Evolutionary conservation across 208 protist species (phyloP), one percentile per base, ranked within the genome.

Genomic region (Wallacemonas collosoma): DNA sequence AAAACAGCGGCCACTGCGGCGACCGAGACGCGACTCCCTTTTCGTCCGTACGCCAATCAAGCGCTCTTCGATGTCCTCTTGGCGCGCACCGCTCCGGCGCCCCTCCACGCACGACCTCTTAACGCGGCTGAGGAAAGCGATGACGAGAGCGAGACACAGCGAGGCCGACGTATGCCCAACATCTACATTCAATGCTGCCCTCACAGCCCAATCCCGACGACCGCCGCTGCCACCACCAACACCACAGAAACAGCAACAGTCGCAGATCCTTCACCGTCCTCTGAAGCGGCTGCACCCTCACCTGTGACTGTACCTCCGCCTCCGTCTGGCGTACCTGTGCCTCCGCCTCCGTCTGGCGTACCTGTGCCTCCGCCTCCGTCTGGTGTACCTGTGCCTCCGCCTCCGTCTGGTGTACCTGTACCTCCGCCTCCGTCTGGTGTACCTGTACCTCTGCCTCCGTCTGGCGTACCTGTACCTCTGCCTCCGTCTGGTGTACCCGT

Each of bases 161-260:
- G 17, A 35, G 51, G 26, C 26, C 17, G 26, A 40, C 54, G 53
- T 12, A 14, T 72, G 40, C 71, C 76, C 14, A 68, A 79, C 44
- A 86, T 86, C 41, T 70, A 72, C 44, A 77, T 86, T 12, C 73
- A 86, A 35, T 86, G 76, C 76, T 69, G 64, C 48, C 36, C 50
- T 8, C 64, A 58, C 26, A 14, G 38, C 26, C 12, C 6, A 68
- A 48, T 26, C 64, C 53, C 39, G 12, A 40, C 40, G n/a, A 43
- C 55, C 8, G 5, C 51, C 12, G 35, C 50, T 12, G 26, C 67
- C 12, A 41, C 55, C 9, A 39, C 48, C 15, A 17, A 43, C 2
- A 61, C 5, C n/a, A 44, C 44, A n/a, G 44, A 54, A 48, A 17
- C 75, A 40, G 45, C 58, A 35, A 48, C 71, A 61, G 14, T 47